A percentile compares a stretch with the other conserved stretches of the same genome.
phyloP scores from a whole-genome alignment of 768 basidiomycete species.

The Paxillus rubicundulus region DNA sequence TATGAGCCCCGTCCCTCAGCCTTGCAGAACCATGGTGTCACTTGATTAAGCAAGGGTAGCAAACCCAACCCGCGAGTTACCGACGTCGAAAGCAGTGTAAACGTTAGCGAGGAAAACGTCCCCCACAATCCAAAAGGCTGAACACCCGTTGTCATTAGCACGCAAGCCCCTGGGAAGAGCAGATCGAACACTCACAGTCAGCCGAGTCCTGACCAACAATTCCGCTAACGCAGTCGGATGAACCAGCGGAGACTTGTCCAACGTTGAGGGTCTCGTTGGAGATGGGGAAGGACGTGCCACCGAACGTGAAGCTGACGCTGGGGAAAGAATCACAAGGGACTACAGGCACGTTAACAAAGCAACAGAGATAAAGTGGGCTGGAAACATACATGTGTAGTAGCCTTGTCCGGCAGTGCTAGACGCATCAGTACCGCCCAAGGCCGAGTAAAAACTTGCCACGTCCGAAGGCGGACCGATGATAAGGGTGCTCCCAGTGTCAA shows the following conservation, averaged over 20 bases:
- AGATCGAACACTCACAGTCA: slow-evolving; percentile 5
- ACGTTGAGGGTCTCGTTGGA: slow-evolving; percentile 34
- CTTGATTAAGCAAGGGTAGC: slow-evolving; percentile 22
- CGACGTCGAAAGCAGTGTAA: slow-evolving; percentile 42
- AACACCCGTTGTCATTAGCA: neutral
- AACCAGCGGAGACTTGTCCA: slow-evolving; percentile 25
- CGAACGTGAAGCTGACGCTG: slow-evolving; percentile 35
- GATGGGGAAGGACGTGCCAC: slow-evolving; percentile 35
- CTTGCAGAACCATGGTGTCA: neutral
- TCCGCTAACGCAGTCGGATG: slow-evolving; percentile 30
- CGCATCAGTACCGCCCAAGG: slow-evolving; percentile 8
- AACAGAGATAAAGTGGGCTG: neutral
- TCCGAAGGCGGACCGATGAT: slow-evolving; percentile 2
- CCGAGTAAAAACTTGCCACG: neutral
- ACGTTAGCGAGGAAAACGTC: slow-evolving; percentile 42
- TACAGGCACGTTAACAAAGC: neutral
- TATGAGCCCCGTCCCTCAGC: too few relatives aligned
- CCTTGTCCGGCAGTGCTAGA: slow-evolving; percentile 19
- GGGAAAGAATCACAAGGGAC: slow-evolving; percentile 30
- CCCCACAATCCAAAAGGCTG: slow-evolving; percentile 33
- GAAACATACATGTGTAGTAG: slow-evolving; percentile 28
- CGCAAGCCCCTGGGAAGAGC: neutral
- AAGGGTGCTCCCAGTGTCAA: slow-evolving; percentile 22
- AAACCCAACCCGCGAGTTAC: slow-evolving; percentile 36
- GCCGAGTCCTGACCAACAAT: slow-evolving; percentile 16